phyloP scores from a whole-genome alignment of 345 rosid species.

The Diplotaxis tenuifolia region DNA sequence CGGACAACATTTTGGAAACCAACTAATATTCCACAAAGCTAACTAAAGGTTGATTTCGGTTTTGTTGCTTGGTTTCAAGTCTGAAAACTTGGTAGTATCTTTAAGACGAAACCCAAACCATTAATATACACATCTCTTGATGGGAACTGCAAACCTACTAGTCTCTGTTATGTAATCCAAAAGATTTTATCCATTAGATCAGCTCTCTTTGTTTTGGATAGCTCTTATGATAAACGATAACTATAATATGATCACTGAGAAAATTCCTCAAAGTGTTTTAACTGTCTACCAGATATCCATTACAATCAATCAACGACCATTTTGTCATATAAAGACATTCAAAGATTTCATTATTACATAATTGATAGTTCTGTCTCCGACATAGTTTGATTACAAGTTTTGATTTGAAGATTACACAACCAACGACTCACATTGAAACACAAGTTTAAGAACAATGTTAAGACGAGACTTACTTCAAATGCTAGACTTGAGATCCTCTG shows the following conservation, averaged over 20 bases:
- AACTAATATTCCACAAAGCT: too few relatives aligned
- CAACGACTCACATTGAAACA: not conserved
- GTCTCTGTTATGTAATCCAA: too few relatives aligned
- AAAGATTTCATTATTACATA: not conserved
- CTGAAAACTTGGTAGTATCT: too few relatives aligned
- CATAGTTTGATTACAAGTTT: not conserved
- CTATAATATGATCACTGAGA: not conserved
- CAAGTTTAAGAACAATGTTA: not conserved
- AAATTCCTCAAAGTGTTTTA: not conserved
- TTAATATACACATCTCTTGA: too few relatives aligned
- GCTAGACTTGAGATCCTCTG: conserved; percentile 48
- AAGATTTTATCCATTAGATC: too few relatives aligned
- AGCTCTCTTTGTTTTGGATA: too few relatives aligned
- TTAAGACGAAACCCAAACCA: too few relatives aligned
- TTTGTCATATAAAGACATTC: not conserved
- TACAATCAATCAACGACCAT: not conserved
- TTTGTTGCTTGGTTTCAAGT: too few relatives aligned
- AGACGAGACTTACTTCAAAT: conserved; percentile 28
- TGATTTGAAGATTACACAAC: not conserved
- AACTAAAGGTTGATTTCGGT: too few relatives aligned
- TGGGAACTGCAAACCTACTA: too few relatives aligned
- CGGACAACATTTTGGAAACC: too few relatives aligned
- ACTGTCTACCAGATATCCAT: not conserved
- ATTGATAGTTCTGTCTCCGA: not conserved
- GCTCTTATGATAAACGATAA: too few relatives aligned